Evolutionary conservation across 2,329 filamentous ascomycete genomes (phyloP).

Genomic region (Exserohilum rostratum): DNA sequence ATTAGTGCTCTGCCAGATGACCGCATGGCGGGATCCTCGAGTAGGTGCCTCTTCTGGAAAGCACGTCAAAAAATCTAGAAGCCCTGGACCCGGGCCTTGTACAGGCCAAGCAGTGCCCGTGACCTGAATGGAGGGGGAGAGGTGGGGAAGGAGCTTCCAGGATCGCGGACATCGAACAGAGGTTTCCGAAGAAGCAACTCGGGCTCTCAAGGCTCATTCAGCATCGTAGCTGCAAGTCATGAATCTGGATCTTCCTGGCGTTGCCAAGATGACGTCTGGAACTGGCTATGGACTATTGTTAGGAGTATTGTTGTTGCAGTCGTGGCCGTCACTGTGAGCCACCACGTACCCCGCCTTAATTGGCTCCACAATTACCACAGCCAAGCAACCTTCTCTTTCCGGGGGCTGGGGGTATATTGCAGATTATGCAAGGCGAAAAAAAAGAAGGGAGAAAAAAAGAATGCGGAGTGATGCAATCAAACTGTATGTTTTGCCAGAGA

Average conservation of each 20-base stretch:
- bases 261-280: slow-evolving; percentile 1
- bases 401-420: neutral
- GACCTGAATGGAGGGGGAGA: slow-evolving; percentile 10
- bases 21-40: slow-evolving; percentile 16
- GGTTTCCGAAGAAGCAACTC: slow-evolving; percentile 14
- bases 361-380: slow-evolving; percentile 25
- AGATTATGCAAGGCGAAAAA: neutral
- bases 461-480: slow-evolving; percentile 10
- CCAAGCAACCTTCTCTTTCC: slow-evolving; percentile 16
- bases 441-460: neutral
- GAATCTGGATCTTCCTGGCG: neutral
- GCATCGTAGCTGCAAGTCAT: slow-evolving; percentile 1
- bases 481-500: neutral
- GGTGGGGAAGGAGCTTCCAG: slow-evolving; percentile 13
- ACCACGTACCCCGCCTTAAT: slow-evolving; percentile 41
- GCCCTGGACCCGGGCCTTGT: neutral
- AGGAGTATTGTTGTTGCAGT: slow-evolving; percentile 30
- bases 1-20: slow-evolving; percentile 22
- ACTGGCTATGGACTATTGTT: slow-evolving; percentile 20
- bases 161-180: slow-evolving; percentile 15
- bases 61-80: neutral
- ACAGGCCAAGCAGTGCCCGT: neutral
- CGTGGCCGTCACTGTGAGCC: slow-evolving; percentile 26
- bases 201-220: neutral
- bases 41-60: slow-evolving; percentile 10